A percentile compares a stretch with the other conserved stretches of the same genome.
Evolutionary conservation across 306 rosid species (phyloP).

Genomic region (Dryas alaskensis): DNA sequence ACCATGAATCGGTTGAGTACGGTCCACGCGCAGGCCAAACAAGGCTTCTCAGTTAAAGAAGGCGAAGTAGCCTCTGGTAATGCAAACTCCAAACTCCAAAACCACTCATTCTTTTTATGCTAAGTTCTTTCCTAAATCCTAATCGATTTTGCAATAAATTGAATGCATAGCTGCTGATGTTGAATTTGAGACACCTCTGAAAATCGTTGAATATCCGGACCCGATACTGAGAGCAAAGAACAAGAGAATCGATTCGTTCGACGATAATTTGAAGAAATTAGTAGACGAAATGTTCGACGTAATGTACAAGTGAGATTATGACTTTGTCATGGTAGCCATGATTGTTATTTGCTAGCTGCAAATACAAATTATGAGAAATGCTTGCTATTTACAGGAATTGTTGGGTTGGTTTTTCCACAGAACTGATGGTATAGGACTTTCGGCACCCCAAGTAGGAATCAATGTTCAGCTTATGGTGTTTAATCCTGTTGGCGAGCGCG

Average conservation of each 20-base stretch:
- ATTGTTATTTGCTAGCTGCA: background rate
- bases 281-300: conserved; percentile 83
- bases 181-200: conserved; percentile 63
- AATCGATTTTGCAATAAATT: background rate
- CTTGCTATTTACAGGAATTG: conserved; percentile 41
- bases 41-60: conserved; percentile 43
- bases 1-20: conserved; percentile 17
- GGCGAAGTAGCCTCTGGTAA: conserved; percentile 67
- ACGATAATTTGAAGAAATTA: conserved; percentile 67
- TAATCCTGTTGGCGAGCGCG: conserved; percentile 79
- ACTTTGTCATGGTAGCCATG: background rate
- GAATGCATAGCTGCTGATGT: conserved; percentile 52
- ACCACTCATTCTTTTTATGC: background rate
- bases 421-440: conserved; percentile 95
- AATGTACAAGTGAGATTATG: conserved; percentile 72
- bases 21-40: conserved; percentile 49
- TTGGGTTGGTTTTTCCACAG: conserved; percentile 60
- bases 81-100: conserved; percentile 19
- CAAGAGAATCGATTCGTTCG: conserved; percentile 62
- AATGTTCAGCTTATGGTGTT: conserved; percentile 93
- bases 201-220: conserved; percentile 74
- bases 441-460: conserved; percentile 94
- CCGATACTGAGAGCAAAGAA: conserved; percentile 68
- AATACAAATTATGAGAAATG: conserved; percentile 21
- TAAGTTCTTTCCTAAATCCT: background rate